phyloP scores from a whole-genome alignment of 1,284 basidiomycete genomes.

The Quambalaria eucalypti region DNA sequence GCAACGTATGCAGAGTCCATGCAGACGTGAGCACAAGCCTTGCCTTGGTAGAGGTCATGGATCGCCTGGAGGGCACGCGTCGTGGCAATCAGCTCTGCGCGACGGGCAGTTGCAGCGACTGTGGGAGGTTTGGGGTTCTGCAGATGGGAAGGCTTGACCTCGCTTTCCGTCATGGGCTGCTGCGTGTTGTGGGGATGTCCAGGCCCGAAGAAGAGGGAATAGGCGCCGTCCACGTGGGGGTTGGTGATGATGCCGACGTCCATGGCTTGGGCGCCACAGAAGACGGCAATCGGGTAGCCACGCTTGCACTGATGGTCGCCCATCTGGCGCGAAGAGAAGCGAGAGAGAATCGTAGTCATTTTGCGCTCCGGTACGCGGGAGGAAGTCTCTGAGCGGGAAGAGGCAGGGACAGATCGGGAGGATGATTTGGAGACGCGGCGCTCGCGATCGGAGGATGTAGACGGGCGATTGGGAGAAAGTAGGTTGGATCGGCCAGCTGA shows the following conservation, averaged over 20 bases:
- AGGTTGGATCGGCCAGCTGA: neutral
- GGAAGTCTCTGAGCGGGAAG: neutral
- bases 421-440: no score
- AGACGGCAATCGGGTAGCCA: conserved; percentile 26
- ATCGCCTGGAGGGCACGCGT: conserved; percentile 24
- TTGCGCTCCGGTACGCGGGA: neutral
- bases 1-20: conserved; percentile 38
- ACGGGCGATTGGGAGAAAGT: neutral
- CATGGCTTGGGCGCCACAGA: conserved; percentile 21
- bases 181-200: conserved; percentile 27
- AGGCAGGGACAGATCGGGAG: neutral
- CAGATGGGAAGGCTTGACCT: conserved; percentile 19
- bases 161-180: conserved; percentile 17
- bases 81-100: conserved; percentile 27
- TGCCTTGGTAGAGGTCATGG: conserved; percentile 21
- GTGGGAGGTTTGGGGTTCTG: conserved; percentile 24
- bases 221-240: conserved; percentile 14
- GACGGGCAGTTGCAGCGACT: conserved; percentile 17
- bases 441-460: no score
- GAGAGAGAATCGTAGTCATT: neutral
- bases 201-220: conserved; percentile 26
- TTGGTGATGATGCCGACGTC: conserved; percentile 26
- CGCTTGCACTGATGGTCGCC: conserved; percentile 26
- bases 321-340: conserved; percentile 19
- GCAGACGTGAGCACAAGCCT: conserved; percentile 33